These are phyloP conservation scores for Funneliformis caledonium DNA, from an alignment of 371 early-diverging fungal species.

Conservation along the genomic window DNA sequence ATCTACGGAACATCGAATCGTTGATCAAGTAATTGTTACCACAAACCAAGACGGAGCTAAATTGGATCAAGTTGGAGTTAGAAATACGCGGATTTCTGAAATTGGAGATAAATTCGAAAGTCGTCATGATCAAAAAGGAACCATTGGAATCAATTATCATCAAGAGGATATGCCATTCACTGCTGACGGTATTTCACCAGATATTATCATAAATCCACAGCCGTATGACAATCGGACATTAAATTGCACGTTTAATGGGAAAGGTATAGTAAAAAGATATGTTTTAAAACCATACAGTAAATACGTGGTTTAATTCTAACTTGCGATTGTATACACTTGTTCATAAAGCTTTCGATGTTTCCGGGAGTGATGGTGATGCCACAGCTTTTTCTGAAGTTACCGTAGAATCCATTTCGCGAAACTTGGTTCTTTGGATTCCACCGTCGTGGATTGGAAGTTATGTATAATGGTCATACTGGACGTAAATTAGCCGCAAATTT, in stretches of 20 bases:
- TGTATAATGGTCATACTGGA: slow-evolving; percentile 89
- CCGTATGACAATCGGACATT: slow-evolving; percentile 85
- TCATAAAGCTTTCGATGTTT: slow-evolving; percentile 59
- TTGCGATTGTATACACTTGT: not conserved
- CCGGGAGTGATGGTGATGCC: slow-evolving; percentile 86
- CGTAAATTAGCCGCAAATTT: slow-evolving; percentile 79
- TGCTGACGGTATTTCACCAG: slow-evolving; percentile 73
- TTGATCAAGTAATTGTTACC: slow-evolving; percentile 80
- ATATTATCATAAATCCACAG: slow-evolving; percentile 81
- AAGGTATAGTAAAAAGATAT: slow-evolving; percentile 51
- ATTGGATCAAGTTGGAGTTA: slow-evolving; percentile 77
- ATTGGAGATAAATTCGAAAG: slow-evolving; percentile 81
- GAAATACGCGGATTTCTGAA: slow-evolving; percentile 82
- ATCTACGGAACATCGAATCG: slow-evolving; percentile 71
- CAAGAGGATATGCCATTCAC: slow-evolving; percentile 86
- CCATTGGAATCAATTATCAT: slow-evolving; percentile 85
- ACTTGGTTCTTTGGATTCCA: slow-evolving; percentile 72
- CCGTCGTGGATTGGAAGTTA: slow-evolving; percentile 77
- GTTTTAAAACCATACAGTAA: not conserved
- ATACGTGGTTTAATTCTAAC: not conserved
- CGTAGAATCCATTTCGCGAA: slow-evolving; percentile 74
- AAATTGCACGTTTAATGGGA: slow-evolving; percentile 76
- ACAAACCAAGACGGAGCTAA: slow-evolving; percentile 70
- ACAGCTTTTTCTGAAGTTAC: slow-evolving; percentile 86
- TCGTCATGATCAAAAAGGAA: slow-evolving; percentile 93